Evolutionary conservation across 352 stramenopile species (phyloP).

Genomic region (Phytophthora hibernalis): DNA sequence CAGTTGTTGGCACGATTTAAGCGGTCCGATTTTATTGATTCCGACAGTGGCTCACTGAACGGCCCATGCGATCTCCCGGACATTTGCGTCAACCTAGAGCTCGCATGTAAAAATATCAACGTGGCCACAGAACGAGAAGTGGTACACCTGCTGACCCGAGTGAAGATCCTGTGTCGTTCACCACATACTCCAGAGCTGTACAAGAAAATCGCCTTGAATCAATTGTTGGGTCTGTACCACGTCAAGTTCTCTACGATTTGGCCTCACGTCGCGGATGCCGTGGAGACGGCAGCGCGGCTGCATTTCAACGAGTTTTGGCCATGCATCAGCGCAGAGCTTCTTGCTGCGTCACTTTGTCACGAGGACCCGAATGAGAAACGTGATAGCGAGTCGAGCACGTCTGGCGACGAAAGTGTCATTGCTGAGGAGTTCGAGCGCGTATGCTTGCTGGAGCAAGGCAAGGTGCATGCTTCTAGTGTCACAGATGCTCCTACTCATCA

Average conservation of each 20-base stretch:
- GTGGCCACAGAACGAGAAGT: slow-evolving; percentile 88
- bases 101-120: slow-evolving; percentile 52
- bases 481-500: slow-evolving; percentile 83
- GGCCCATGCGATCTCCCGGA: slow-evolving; percentile 78
- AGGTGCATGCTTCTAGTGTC: slow-evolving; percentile 48
- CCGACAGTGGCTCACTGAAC: slow-evolving; percentile 46
- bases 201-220: slow-evolving; percentile 79
- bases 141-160: slow-evolving; percentile 76
- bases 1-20: slow-evolving; percentile 70
- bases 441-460: slow-evolving; percentile 63
- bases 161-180: slow-evolving; percentile 81
- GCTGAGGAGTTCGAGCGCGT: slow-evolving; percentile 53
- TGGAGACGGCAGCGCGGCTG: slow-evolving; percentile 60
- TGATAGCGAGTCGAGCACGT: slow-evolving; percentile 1
- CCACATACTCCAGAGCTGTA: slow-evolving; percentile 78
- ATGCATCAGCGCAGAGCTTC: slow-evolving; percentile 61
- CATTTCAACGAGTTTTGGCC: slow-evolving; percentile 77
- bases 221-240: slow-evolving; percentile 85
- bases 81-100: slow-evolving; percentile 71
- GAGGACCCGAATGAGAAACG: slow-evolving; percentile 35
- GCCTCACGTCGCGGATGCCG: slow-evolving; percentile 75
- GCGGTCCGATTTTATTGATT: slow-evolving; percentile 60
- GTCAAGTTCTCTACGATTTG: slow-evolving; percentile 91
- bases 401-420: slow-evolving; percentile 21
- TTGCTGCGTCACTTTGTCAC: slow-evolving; percentile 52